Evolutionary conservation across 441 rosid species (phyloP).

Genomic region (Syzygium malaccense): DNA sequence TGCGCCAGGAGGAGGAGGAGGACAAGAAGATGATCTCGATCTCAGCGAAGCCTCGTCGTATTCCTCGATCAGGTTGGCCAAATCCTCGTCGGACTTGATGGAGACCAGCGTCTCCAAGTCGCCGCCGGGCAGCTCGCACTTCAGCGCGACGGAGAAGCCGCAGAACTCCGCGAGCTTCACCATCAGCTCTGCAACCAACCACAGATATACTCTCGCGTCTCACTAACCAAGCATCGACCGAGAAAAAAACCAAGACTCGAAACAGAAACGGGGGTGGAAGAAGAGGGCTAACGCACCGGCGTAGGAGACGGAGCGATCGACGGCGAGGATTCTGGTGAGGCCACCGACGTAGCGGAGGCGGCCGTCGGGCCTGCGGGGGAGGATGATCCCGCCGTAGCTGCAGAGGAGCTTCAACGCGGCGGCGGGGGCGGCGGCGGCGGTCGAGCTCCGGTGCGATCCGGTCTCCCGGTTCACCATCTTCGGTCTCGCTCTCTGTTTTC

Average conservation of each 20-base stretch:
- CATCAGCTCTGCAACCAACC: constrained; percentile 47
- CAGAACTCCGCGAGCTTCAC: constrained; percentile 71
- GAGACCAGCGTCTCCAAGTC: constrained; percentile 74
- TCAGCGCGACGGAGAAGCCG: constrained; percentile 49
- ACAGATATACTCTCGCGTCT: neutral
- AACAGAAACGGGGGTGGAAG: neutral
- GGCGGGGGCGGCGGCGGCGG: neutral
- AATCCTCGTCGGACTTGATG: constrained; percentile 68
- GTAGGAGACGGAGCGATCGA: constrained; percentile 48
- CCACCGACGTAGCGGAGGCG: constrained; percentile 82
- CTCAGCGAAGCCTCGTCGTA: constrained; percentile 32
- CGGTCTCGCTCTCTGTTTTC: neutral
- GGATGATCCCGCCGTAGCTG: constrained; percentile 68
- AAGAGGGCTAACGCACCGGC: constrained; percentile 28
- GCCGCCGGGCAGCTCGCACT: constrained; percentile 70
- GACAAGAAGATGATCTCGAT: neutral
- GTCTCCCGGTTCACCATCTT: constrained; percentile 18
- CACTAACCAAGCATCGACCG: neutral
- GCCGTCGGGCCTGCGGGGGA: constrained; percentile 66
- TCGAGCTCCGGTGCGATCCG: neutral
- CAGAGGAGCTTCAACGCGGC: constrained; percentile 57
- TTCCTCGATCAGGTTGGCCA: constrained; percentile 42
- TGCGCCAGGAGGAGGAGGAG: constrained; percentile 3
- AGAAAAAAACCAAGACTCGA: neutral
- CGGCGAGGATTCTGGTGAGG: constrained; percentile 66